Evolutionary conservation across 768 basidiomycete genomes (phyloP).

Genomic region (Hydnum rufescens): DNA sequence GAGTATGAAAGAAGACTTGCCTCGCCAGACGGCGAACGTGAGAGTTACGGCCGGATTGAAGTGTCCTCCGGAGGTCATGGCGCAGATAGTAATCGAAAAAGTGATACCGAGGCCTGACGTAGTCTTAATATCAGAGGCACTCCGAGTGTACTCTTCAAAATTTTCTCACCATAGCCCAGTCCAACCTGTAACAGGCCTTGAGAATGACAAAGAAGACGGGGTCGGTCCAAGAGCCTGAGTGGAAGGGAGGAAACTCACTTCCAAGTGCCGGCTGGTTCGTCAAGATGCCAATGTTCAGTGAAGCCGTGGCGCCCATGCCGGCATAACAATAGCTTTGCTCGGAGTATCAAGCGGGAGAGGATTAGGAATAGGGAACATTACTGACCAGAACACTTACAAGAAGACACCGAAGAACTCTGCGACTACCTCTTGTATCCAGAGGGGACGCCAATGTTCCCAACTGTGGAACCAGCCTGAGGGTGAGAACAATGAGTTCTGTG

Average conservation of each 20-base stretch:
- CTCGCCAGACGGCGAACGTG: constrained; percentile 13
- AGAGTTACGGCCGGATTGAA: constrained; percentile 32
- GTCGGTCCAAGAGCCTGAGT: not conserved
- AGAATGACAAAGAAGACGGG: no score
- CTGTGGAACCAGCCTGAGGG: not conserved
- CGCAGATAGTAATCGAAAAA: constrained; percentile 33
- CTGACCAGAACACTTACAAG: not conserved
- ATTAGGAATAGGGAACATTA: no score
- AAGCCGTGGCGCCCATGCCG: constrained; percentile 37
- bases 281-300: constrained; percentile 29
- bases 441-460: not conserved
- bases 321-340: not conserved
- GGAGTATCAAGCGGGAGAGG: not conserved
- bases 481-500: no score
- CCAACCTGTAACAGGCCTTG: not conserved
- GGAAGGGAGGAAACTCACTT: constrained; percentile 22
- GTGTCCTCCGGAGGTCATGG: constrained; percentile 38
- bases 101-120: constrained; percentile 39
- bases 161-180: constrained; percentile 11
- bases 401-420: constrained; percentile 1
- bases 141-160: no score
- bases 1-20: constrained; percentile 1
- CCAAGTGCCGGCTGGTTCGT: constrained; percentile 25
- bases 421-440: not conserved
- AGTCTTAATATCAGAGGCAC: no score